Percentiles rank a stretch among this genome's conserved stretches.
These are phyloP conservation scores for Vitis cinerea DNA, from an alignment of 164 flowering plant species.

Conservation along the genomic window DNA sequence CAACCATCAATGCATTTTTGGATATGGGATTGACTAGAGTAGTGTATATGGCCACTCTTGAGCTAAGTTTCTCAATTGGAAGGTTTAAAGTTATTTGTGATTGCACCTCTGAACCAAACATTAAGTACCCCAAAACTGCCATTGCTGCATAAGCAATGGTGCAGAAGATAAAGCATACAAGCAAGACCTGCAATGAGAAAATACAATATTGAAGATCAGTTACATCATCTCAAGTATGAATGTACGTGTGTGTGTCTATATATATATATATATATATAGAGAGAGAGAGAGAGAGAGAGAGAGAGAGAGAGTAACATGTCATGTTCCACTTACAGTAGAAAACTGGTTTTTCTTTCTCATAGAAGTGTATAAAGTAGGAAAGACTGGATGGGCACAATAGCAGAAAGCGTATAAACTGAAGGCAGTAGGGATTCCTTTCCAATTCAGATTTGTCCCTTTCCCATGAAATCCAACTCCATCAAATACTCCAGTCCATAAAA, in stretches of 20 bases:
- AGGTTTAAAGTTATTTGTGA: too few species aligned
- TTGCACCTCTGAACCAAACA: too few species aligned
- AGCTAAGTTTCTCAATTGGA: too few species aligned
- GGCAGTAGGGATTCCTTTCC: slow-evolving; percentile 67
- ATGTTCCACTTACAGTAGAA: slow-evolving; percentile 46
- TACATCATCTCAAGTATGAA: too few species aligned
- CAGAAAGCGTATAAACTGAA: slow-evolving; percentile 73
- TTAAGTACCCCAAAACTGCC: slow-evolving; percentile 32
- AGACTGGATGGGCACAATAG: slow-evolving; percentile 81
- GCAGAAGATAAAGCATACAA: slow-evolving; percentile 54
- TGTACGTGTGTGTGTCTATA: too few species aligned
- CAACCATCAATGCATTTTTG: too few species aligned
- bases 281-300: too few species aligned
- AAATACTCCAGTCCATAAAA: slow-evolving; percentile 52
- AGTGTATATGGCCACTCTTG: too few species aligned
- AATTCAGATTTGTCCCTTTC: slow-evolving; percentile 39
- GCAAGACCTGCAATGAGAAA: slow-evolving; percentile 55
- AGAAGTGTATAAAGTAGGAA: slow-evolving; percentile 77
- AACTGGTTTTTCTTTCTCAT: slow-evolving; percentile 63
- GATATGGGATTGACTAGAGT: too few species aligned
- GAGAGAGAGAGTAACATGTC: neutral
- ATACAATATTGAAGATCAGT: neutral
- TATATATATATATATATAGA: too few species aligned
- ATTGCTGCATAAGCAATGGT: slow-evolving; percentile 59
- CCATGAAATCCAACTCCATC: slow-evolving; percentile 67